These are phyloP conservation scores for Diaporthe sp. DNA, from an alignment of 2,329 filamentous ascomycete species.

Conservation along the genomic window DNA sequence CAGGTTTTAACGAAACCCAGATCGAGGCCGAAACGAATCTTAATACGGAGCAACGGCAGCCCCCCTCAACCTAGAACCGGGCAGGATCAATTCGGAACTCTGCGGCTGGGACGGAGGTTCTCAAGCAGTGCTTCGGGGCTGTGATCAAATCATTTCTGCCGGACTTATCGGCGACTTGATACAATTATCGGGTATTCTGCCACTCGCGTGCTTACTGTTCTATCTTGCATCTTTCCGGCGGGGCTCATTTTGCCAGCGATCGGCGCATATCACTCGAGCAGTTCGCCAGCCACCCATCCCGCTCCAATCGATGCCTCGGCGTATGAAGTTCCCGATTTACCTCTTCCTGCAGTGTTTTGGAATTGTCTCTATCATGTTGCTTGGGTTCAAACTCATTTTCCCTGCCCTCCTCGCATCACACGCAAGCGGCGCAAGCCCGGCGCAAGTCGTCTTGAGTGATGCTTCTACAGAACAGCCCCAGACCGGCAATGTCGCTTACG, in stretches of 20 bases:
- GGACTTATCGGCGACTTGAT: background rate
- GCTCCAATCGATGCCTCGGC: background rate
- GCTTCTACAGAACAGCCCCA: background rate
- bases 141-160: background rate
- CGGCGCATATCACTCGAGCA: background rate
- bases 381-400: background rate
- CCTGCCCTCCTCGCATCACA: constrained; percentile 7
- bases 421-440: background rate
- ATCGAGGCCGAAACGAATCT: background rate
- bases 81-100: background rate
- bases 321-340: background rate
- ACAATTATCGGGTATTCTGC: background rate
- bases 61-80: background rate
- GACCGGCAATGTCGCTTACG: constrained; percentile 38
- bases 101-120: background rate
- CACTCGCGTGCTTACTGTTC: constrained; percentile 7
- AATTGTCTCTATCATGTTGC: background rate
- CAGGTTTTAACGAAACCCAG: background rate
- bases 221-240: constrained; percentile 2
- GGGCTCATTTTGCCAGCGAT: background rate
- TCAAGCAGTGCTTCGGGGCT: background rate
- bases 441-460: constrained; percentile 5
- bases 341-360: background rate
- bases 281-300: background rate
- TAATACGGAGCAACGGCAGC: background rate